These are phyloP conservation scores for Cystofilobasidium ferigula DNA, from an alignment of 768 basidiomycete genomes.

Conservation along the genomic window DNA sequence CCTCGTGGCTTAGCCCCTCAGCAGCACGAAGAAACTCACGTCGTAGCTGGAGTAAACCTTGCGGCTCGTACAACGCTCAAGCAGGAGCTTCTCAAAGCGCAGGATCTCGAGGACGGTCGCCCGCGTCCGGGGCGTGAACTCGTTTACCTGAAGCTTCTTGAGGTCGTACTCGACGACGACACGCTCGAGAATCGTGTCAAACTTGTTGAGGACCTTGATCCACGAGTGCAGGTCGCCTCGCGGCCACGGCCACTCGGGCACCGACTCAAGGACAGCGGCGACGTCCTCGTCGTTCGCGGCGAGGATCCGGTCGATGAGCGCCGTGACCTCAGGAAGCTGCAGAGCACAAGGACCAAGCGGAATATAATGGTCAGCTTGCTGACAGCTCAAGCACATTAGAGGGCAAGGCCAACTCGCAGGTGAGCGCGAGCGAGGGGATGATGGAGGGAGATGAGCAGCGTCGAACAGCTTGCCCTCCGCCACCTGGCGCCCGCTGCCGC, in stretches of 20 bases:
- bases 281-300: constrained; percentile 62
- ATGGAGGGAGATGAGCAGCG: too few species aligned
- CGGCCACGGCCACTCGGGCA: constrained; percentile 73
- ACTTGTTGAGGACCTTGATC: constrained; percentile 90
- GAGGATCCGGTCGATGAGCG: constrained; percentile 61
- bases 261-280: constrained; percentile 42
- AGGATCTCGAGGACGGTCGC: constrained; percentile 67
- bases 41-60: constrained; percentile 96
- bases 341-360: neutral
- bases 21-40: constrained; percentile 45
- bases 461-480: too few species aligned
- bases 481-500: constrained; percentile 1
- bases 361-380: neutral
- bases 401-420: too few species aligned
- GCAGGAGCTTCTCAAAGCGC: constrained; percentile 70
- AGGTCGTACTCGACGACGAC: constrained; percentile 74
- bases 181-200: constrained; percentile 76
- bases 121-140: constrained; percentile 66
- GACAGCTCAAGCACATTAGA: neutral
- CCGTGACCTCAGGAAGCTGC: constrained; percentile 45
- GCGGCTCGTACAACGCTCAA: constrained; percentile 96
- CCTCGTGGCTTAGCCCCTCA: neutral
- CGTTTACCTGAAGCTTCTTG: constrained; percentile 63
- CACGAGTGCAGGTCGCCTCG: constrained; percentile 93
- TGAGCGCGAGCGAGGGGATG: too few species aligned